Evolutionary conservation across 495 filamentous ascomycete genomes (phyloP), one percentile per base, ranked within the genome.

Genomic region (Hyaloscypha bicolor): DNA sequence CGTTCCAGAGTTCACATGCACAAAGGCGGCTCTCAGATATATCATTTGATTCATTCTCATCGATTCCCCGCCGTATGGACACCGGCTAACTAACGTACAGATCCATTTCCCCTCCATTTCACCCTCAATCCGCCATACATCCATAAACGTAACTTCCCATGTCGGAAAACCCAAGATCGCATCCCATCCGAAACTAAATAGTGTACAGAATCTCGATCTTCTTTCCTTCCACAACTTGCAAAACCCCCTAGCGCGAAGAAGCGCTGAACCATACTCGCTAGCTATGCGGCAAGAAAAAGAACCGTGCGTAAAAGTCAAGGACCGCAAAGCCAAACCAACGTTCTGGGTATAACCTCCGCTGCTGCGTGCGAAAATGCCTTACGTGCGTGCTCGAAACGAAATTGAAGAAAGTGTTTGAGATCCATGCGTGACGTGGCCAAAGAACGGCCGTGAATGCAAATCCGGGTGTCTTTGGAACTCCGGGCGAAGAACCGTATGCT

Each of bases 331-430:
- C 31, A 67, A 25, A 67, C 35, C 32, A 45, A 66, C 55, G 37
- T 25, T 61, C 56, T 60, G 56, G 63, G 63, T 66, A 59, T 59
- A 66, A 59, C 56, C 63, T 66, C 55, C 63, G 11, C 56, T 60
- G 56, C 30, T 37, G 56, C 56, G 29, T 14, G 25, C 14, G 25
- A 9, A 58, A 63, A 57, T 33, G 61, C 30, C 11, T 63, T 63
- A 45, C 51, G 30, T 31, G 53, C 51, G 30, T 55, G 32, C 21
- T 32, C 6, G 8, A 53, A 19, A 48, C 33, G 6, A 56, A 31
- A 11, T 9, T 56, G 21, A 56, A 65, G 29, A 30, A 35, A 59
- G 16, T 58, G 25, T 25, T 25, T 25, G 35, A 33, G 1, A 30
- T 56, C n/a, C 22, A 39, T 48, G 29, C 53, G 53, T 56, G 53